phyloP scores from a whole-genome alignment of 257 asterid species.

The Lycium ferocissimum region DNA sequence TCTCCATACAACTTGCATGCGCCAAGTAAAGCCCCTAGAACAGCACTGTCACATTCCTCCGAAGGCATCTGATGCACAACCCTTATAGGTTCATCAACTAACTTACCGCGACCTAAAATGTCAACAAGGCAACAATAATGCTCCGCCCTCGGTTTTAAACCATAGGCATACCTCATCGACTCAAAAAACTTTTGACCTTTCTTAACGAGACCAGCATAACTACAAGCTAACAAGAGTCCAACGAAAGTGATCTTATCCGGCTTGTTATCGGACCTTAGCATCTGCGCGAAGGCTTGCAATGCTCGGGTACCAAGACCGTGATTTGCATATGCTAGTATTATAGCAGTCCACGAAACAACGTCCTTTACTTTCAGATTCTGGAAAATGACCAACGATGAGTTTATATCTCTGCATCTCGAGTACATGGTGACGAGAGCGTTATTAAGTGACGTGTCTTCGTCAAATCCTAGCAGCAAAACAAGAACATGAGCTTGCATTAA shows the following conservation, averaged over 20 bases:
- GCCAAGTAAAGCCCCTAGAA: slow-evolving; percentile 67
- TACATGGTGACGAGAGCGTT: slow-evolving; percentile 35
- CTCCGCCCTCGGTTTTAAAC: slow-evolving; percentile 54
- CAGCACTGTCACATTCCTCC: slow-evolving; percentile 56
- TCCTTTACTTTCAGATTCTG: slow-evolving; percentile 30
- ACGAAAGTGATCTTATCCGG: slow-evolving; percentile 61
- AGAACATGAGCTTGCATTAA: slow-evolving; percentile 29
- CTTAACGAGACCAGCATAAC: slow-evolving; percentile 67
- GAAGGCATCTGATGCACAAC: slow-evolving; percentile 61
- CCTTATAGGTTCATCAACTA: slow-evolving; percentile 50
- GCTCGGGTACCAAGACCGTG: slow-evolving; percentile 63
- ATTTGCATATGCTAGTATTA: slow-evolving; percentile 61
- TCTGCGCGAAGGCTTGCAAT: slow-evolving; percentile 57
- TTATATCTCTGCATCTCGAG: slow-evolving; percentile 31
- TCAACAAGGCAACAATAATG: slow-evolving; percentile 59
- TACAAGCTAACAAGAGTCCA: slow-evolving; percentile 70
- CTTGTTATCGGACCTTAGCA: slow-evolving; percentile 54
- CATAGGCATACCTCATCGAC: slow-evolving; percentile 56
- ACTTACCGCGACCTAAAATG: slow-evolving; percentile 52
- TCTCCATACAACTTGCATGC: slow-evolving; percentile 61
- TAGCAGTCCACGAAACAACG: slow-evolving; percentile 35
- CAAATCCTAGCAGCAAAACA: slow-evolving; percentile 27
- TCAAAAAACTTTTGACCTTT: slow-evolving; percentile 64
- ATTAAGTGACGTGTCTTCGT: slow-evolving; percentile 24
- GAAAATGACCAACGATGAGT: slow-evolving; percentile 25